A percentile compares a stretch with the other conserved stretches of the same genome.
Evolutionary conservation across 202 grass and related monocot genomes (phyloP).

Genomic region (Schoenoplectus triqueter): DNA sequence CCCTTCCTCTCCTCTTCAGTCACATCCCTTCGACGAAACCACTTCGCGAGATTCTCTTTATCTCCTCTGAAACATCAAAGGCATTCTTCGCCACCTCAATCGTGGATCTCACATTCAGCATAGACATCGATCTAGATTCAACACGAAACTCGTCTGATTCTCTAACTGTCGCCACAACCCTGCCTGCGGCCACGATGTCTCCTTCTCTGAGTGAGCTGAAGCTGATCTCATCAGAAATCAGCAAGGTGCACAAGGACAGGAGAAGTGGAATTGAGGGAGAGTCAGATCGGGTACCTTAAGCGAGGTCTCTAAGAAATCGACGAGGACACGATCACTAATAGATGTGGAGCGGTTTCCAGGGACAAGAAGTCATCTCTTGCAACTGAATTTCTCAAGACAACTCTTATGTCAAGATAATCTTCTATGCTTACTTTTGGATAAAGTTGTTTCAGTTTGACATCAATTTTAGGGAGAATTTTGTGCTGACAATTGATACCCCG

Average conservation of each 20-base stretch:
- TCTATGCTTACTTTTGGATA: not conserved
- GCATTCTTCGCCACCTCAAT: constrained; percentile 40
- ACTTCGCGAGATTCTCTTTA: constrained; percentile 40
- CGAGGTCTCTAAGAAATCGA: constrained; percentile 71
- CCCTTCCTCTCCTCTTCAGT: constrained; percentile 45
- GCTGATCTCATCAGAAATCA: constrained; percentile 23
- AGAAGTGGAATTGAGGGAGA: constrained; percentile 56
- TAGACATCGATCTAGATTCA: constrained; percentile 22
- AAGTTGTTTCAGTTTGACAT: not conserved
- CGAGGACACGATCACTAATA: constrained; percentile 59
- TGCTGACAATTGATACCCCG: not conserved
- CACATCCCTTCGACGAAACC: constrained; percentile 40
- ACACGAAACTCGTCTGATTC: constrained; percentile 54
- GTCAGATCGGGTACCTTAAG: constrained; percentile 62
- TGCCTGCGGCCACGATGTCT: constrained; percentile 24
- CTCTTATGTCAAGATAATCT: not conserved
- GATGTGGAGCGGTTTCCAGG: constrained; percentile 56
- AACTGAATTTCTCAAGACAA: not conserved
- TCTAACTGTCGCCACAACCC: constrained; percentile 32
- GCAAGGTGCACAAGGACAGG: constrained; percentile 13
- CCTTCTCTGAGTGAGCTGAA: constrained; percentile 5
- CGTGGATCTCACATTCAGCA: constrained; percentile 28
- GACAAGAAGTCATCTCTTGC: not conserved
- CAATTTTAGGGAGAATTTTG: not conserved
- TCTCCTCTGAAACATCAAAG: constrained; percentile 47